phyloP scores from a whole-genome alignment of 1,284 basidiomycete species.

The Porogramme epimiltina region DNA sequence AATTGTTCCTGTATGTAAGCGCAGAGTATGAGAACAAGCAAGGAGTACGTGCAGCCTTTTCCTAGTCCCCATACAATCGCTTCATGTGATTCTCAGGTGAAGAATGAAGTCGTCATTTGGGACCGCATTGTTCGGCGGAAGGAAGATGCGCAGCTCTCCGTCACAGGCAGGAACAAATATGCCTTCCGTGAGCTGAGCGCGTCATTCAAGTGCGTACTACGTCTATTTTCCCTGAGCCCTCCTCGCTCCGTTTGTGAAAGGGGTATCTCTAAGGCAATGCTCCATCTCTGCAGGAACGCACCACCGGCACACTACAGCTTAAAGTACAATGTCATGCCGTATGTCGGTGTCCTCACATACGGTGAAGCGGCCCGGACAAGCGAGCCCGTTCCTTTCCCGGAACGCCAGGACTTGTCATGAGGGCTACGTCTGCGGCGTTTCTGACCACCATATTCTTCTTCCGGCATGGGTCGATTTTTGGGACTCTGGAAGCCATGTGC shows the following conservation, averaged over 20 bases:
- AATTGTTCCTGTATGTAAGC: conserved; percentile 83
- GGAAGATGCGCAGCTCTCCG: conserved; percentile 71
- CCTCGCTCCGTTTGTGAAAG: neutral
- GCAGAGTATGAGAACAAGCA: conserved; percentile 76
- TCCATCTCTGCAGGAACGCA: conserved; percentile 57
- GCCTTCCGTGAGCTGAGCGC: conserved; percentile 76
- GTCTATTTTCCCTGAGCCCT: neutral
- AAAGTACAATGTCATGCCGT: conserved; percentile 91
- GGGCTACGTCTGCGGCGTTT: too few relatives aligned
- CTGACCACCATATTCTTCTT: too few relatives aligned
- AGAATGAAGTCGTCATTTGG: conserved; percentile 89
- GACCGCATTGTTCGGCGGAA: conserved; percentile 84
- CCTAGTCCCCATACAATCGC: neutral
- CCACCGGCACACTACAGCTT: conserved; percentile 72
- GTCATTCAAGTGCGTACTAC: conserved; percentile 71
- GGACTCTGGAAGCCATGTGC: too few relatives aligned
- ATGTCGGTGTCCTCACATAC: conserved; percentile 78
- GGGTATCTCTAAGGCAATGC: too few relatives aligned
- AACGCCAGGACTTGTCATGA: conserved; percentile 38
- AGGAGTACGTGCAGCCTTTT: conserved; percentile 53
- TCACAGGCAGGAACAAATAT: conserved; percentile 81
- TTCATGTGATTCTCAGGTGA: conserved; percentile 46
- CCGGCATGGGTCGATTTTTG: too few relatives aligned
- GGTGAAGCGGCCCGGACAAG: conserved; percentile 71
- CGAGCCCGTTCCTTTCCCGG: conserved; percentile 53